Percentiles rank a stretch among this genome's conserved stretches.
phyloP scores from a whole-genome alignment of 495 filamentous ascomycete species.

The Xylona heveae region DNA sequence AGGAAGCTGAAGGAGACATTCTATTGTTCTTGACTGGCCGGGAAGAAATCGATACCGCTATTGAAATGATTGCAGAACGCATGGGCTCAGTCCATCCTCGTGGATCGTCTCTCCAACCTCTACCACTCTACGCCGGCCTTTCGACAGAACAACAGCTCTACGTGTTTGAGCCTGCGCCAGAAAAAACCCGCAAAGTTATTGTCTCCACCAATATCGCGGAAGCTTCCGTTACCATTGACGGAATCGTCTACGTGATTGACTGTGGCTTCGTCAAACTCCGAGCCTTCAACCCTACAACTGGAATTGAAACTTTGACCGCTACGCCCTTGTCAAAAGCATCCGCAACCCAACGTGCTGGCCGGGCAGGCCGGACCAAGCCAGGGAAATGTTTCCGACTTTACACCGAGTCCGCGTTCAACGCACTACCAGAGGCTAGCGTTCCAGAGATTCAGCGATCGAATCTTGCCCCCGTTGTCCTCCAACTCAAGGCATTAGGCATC shows the following conservation, averaged over 20 bases:
- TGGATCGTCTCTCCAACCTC: constrained; percentile 44
- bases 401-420: constrained; percentile 51
- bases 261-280: constrained; percentile 82
- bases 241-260: constrained; percentile 83
- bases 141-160: constrained; percentile 80
- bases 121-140: constrained; percentile 79
- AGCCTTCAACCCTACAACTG: constrained; percentile 66
- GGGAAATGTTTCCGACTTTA: constrained; percentile 93
- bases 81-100: constrained; percentile 50
- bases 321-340: constrained; percentile 82
- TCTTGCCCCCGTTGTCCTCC: constrained; percentile 73
- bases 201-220: constrained; percentile 95
- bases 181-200: constrained; percentile 75
- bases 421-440: constrained; percentile 50
- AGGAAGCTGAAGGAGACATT: constrained; percentile 55
- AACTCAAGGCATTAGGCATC: constrained; percentile 89
- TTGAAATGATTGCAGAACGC: constrained; percentile 62
- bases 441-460: constrained; percentile 92
- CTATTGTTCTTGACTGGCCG: constrained; percentile 82
- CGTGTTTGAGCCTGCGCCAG: constrained; percentile 72
- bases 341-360: constrained; percentile 76
- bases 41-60: constrained; percentile 74
- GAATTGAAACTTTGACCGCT: constrained; percentile 82
- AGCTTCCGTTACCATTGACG: constrained; percentile 84
- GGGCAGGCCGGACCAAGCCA: constrained; percentile 77